Evolutionary conservation across 345 rosid genomes (phyloP), one percentile per base, ranked within the genome.

Genomic region (Lenwebbia sp.): DNA sequence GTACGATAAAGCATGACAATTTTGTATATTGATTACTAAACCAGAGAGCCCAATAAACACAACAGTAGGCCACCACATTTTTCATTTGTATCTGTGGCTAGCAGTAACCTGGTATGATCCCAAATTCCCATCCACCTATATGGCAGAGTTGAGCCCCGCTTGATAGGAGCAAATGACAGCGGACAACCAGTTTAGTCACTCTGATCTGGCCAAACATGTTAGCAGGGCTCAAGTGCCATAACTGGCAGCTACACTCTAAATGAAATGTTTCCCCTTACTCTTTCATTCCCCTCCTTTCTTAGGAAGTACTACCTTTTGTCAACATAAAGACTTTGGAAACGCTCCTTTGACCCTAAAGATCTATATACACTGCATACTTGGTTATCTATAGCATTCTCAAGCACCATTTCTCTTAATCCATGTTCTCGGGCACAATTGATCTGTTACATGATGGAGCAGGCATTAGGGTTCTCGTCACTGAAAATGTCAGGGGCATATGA

Each of bases 401-500:
- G n/a, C 9, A 15, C 84, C 2, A 1, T 83, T 54, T 33, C 17
- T 41, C 41, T 83, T 57, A 54, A 17, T 53, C 47, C 49, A 83
- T 52, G 13, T 50, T n/a, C 21, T 50, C 65, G 22, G 0, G 40
- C 25, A 33, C 28, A n/a, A 41, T 6, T 53, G 84, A 83, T 52
- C 55, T 53, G 26, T 83, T 33, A 23, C 70, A 57, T 84, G 74
- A 84, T 57, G 25, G 85, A 84, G 76, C 85, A 7, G 54, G 65
- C 86, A 70, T 86, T 74, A 88, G 82, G 47, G 90, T 86, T 82
- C 82, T 84, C 58, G 0, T 84, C 85, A 30, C 44, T 84, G 40
- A 84, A 57, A 49, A 84, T 44, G 85, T 58, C 85, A 30, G 12
- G 2, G 33, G 30, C 0, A 6, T 28, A 51, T 37, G 49, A 13